Evolutionary conservation across 2,329 filamentous ascomycete species (phyloP).

Genomic region (Pezizomycotina sp.): DNA sequence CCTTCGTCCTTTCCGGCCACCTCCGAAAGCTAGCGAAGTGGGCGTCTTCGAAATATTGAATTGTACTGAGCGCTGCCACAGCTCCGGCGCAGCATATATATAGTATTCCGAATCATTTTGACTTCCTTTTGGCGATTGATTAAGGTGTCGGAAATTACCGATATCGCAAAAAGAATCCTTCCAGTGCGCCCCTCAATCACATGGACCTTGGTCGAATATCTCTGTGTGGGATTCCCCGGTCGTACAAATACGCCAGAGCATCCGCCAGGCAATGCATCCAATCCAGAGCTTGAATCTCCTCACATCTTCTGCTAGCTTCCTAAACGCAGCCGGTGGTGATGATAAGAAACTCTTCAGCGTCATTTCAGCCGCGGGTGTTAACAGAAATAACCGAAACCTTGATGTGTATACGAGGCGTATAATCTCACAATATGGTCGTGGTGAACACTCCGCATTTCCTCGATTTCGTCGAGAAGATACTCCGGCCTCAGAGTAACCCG

Average conservation of each 20-base stretch:
- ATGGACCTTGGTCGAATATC: slow-evolving; percentile 53
- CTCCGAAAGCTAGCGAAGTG: slow-evolving; percentile 13
- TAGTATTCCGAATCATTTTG: slow-evolving; percentile 51
- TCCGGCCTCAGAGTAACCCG: slow-evolving; percentile 35
- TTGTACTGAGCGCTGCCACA: slow-evolving; percentile 31
- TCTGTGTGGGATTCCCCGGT: slow-evolving; percentile 45
- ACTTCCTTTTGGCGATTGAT: slow-evolving; percentile 13
- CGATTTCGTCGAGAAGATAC: slow-evolving; percentile 46
- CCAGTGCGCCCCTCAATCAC: slow-evolving; percentile 46
- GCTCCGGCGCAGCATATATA: slow-evolving; percentile 57
- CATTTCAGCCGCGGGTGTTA: slow-evolving; percentile 49
- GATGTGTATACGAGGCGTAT: slow-evolving; percentile 53
- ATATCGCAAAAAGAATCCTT: slow-evolving; percentile 50
- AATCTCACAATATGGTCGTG: slow-evolving; percentile 56
- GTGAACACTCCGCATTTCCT: slow-evolving; percentile 41
- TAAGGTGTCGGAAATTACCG: slow-evolving; percentile 20
- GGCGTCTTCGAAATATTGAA: slow-evolving; percentile 16
- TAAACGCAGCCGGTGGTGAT: slow-evolving; percentile 44
- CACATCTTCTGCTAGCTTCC: slow-evolving; percentile 43
- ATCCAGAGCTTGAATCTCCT: slow-evolving; percentile 47
- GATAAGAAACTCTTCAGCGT: slow-evolving; percentile 51
- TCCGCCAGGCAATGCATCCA: slow-evolving; percentile 62
- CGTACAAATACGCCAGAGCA: slow-evolving; percentile 51
- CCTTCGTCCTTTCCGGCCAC: slow-evolving; percentile 11
- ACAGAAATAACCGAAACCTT: slow-evolving; percentile 47